Evolutionary conservation across 2,329 filamentous ascomycete genomes (phyloP).

Genomic region (Harringtonia lauricola): DNA sequence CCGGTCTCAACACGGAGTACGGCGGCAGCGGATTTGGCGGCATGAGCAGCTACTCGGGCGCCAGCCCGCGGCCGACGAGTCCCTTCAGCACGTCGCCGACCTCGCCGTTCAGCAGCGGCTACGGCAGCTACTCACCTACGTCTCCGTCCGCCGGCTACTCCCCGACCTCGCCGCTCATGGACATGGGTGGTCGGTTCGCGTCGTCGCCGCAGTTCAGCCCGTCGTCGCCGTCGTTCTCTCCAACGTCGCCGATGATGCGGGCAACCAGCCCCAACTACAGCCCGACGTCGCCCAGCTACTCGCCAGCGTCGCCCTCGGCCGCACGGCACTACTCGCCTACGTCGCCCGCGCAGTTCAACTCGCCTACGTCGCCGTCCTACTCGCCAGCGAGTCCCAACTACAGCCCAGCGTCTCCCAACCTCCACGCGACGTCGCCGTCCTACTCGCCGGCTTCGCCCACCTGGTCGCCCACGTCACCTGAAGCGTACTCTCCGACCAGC

Average conservation of each 20-base stretch:
- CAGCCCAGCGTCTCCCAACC: conserved; percentile 55
- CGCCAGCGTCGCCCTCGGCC: conserved; percentile 47
- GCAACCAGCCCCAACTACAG: conserved; percentile 50
- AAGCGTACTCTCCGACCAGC: conserved; percentile 52
- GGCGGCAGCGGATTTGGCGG: conserved; percentile 35
- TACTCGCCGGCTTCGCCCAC: conserved; percentile 64
- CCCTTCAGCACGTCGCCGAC: conserved; percentile 65
- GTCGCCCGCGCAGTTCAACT: conserved; percentile 63
- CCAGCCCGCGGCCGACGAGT: conserved; percentile 62
- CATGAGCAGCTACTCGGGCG: conserved; percentile 42
- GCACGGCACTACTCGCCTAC: conserved; percentile 53
- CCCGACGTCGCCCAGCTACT: conserved; percentile 55
- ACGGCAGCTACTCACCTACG: conserved; percentile 60
- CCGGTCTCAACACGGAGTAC: conserved; percentile 54
- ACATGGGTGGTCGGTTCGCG: conserved; percentile 36
- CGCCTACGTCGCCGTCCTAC: conserved; percentile 64
- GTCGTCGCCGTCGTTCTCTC: conserved; percentile 52
- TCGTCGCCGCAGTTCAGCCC: conserved; percentile 53
- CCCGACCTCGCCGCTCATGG: conserved; percentile 61
- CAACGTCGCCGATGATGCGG: conserved; percentile 47
- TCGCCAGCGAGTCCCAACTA: conserved; percentile 62
- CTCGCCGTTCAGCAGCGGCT: conserved; percentile 48
- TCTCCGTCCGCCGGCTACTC: conserved; percentile 67
- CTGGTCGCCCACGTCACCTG: conserved; percentile 66
- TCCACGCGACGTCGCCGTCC: conserved; percentile 43